Conservation (phyloP, 441 rosid species). For the Geranium incanum region DNA sequence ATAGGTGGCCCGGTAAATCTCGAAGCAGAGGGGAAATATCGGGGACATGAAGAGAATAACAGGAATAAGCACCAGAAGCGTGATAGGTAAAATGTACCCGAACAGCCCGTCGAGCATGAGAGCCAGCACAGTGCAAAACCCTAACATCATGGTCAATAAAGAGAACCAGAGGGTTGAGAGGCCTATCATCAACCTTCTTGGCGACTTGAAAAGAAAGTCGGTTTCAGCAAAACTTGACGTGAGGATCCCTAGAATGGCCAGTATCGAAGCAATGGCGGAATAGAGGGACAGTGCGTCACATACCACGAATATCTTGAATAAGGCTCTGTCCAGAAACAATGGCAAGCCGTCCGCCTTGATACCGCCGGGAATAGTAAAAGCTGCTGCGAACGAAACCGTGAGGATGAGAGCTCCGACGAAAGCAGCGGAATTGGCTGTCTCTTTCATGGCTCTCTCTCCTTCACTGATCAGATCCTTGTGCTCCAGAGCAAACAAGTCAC, state of each 20-base stretch:
- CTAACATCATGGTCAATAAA: neutral
- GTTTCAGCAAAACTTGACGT: neutral
- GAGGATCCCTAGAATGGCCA: neutral
- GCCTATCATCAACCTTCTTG: neutral
- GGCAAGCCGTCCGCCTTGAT: neutral
- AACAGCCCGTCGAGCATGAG: neutral
- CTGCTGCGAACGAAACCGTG: neutral
- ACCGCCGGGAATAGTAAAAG: neutral
- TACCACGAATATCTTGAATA: neutral
- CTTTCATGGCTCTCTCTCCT: neutral
- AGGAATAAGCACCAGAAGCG: neutral
- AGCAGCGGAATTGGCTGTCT: neutral
- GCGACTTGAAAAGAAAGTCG: neutral
- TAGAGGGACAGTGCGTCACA: neutral
- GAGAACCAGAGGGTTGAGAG: neutral
- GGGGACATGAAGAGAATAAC: slow-evolving; percentile 1
- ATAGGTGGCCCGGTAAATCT: neutral
- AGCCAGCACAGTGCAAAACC: neutral
- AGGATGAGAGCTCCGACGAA: neutral
- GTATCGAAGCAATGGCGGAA: neutral
- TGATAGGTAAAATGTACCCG: neutral
- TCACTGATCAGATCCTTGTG: neutral
- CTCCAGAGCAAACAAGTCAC: neutral
- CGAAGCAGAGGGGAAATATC: neutral
- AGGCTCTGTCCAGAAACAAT: neutral